Conservation (phyloP, 768 basidiomycete genomes). For the Mycena galericulata region DNA sequence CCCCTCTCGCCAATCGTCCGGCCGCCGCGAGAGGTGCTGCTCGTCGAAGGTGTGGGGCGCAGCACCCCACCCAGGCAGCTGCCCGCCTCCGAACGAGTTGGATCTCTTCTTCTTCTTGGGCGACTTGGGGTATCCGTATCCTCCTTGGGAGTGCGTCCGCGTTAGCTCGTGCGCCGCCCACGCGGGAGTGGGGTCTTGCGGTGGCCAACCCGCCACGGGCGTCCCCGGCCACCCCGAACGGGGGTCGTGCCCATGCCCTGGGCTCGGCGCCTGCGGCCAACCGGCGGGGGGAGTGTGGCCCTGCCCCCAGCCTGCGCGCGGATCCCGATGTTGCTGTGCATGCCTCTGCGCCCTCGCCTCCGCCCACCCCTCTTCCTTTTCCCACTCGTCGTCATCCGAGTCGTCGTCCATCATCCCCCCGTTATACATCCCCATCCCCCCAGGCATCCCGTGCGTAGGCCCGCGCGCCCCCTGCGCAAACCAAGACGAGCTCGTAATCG, state of each 20-base stretch:
- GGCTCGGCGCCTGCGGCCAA: not conserved
- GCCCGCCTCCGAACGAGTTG: constrained; percentile 11
- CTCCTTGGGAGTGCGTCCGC: constrained; percentile 19
- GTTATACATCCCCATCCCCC: not conserved
- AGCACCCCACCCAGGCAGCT: constrained; percentile 13
- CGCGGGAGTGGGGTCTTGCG: too few species aligned
- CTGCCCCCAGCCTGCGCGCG: not conserved
- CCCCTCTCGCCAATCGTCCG: constrained; percentile 35
- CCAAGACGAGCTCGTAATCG: constrained; percentile 6
- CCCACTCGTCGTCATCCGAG: not conserved
- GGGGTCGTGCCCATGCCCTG: not conserved
- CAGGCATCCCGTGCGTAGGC: not conserved
- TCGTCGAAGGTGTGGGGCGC: constrained; percentile 19
- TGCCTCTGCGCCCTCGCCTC: not conserved
- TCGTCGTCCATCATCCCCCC: not conserved
- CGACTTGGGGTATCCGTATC: not conserved
- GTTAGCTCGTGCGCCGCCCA: not conserved
- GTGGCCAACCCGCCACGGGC: not conserved
- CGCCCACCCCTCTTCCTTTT: not conserved
- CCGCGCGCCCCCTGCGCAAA: not conserved
- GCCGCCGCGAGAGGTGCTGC: constrained; percentile 28
- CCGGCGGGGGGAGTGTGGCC: too few species aligned
- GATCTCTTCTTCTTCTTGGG: constrained; percentile 17
- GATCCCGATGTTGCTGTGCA: not conserved
- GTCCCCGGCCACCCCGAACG: not conserved